phyloP scores from a whole-genome alignment of 257 asterid genomes.

The Solanum infundibuliforme region DNA sequence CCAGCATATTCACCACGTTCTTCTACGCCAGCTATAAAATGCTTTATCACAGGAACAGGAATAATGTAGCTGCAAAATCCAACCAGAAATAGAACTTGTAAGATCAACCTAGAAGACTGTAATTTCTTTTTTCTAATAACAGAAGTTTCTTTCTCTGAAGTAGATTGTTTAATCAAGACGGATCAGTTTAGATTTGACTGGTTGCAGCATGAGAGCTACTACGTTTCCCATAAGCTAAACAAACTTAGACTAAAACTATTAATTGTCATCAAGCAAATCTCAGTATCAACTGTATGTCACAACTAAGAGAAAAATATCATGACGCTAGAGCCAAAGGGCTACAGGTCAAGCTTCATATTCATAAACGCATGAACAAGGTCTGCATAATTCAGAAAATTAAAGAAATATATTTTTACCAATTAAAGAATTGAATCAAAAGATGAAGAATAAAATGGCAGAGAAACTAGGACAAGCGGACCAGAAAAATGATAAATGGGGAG shows the following conservation, averaged over 20 bases:
- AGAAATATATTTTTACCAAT: not conserved
- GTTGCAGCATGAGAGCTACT: not conserved
- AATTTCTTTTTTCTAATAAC: not conserved
- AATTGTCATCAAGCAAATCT: not conserved
- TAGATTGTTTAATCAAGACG: not conserved
- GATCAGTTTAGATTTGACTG: not conserved
- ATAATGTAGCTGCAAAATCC: conserved; percentile 62
- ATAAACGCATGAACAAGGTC: not conserved
- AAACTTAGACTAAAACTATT: not conserved
- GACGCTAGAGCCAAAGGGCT: not conserved
- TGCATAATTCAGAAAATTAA: not conserved
- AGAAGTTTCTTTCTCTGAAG: not conserved
- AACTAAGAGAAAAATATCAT: not conserved
- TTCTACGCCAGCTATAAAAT: conserved; percentile 77
- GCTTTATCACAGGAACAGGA: conserved; percentile 91
- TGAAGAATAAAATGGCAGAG: not conserved
- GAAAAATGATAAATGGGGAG: not conserved
- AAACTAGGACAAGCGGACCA: not conserved
- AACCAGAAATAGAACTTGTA: not conserved
- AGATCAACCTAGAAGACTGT: not conserved
- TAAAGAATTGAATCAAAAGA: not conserved
- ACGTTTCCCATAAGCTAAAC: not conserved
- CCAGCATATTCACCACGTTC: conserved; percentile 81
- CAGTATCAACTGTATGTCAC: not conserved
- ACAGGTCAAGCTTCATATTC: not conserved